These are phyloP conservation scores for Eutypella sp. DNA, from an alignment of 2,329 filamentous ascomycete genomes.

Conservation along the genomic window DNA sequence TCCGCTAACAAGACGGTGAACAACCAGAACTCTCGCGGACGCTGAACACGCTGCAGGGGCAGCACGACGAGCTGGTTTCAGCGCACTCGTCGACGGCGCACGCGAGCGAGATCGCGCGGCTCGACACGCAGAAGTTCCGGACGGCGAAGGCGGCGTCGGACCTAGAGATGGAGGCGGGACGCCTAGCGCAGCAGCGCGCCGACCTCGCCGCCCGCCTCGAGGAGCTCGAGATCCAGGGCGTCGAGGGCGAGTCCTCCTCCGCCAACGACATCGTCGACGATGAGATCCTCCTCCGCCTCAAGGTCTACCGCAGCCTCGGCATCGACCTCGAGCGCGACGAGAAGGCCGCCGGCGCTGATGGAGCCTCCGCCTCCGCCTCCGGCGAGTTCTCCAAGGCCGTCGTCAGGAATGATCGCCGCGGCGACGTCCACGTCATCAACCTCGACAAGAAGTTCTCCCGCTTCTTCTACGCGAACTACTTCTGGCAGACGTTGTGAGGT, in stretches of 20 bases:
- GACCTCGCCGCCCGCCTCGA: conserved; percentile 70
- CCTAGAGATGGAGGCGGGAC: conserved; percentile 89
- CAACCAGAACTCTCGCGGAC: conserved; percentile 62
- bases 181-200: conserved; percentile 73
- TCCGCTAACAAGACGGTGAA: conserved; percentile 26
- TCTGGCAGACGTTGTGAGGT: conserved; percentile 78
- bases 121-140: conserved; percentile 92
- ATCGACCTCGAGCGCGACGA: conserved; percentile 82
- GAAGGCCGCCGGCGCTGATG: conserved; percentile 21
- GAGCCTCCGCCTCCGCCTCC: conserved; percentile 16
- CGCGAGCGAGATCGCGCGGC: conserved; percentile 74
- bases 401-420: conserved; percentile 78
- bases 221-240: conserved; percentile 80
- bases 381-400: conserved; percentile 84
- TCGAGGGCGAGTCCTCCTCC: conserved; percentile 57
- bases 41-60: conserved; percentile 67
- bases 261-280: conserved; percentile 51
- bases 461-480: conserved; percentile 92
- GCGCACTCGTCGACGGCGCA: conserved; percentile 75
- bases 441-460: conserved; percentile 88
- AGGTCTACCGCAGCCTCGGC: conserved; percentile 85
- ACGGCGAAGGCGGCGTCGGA: conserved; percentile 88
- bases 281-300: conserved; percentile 69
- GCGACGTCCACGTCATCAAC: conserved; percentile 91
- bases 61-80: conserved; percentile 70